Base-by-base conservation (phyloP, 2,329 filamentous ascomycete species). In the Aspergillus sergii region DNA sequence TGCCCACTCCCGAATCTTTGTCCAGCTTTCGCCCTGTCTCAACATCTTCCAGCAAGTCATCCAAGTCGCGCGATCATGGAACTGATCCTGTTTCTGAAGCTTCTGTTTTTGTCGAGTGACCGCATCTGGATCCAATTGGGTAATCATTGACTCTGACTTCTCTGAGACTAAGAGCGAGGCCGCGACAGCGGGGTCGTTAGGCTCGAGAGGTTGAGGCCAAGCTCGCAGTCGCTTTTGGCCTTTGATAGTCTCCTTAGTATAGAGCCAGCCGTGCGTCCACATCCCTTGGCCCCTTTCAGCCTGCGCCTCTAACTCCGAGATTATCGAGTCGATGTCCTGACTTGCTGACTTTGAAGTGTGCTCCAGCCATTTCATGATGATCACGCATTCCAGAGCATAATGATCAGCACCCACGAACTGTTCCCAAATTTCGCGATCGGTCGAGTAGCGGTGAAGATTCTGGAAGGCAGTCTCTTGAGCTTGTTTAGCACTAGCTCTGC, bases 31-130 rank as follows among this genome's bases (percentile, higher is more conserved):
- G n/a, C 95, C 95, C 53, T 93, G 88, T 56, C 94, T 89, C 58
- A 99, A 83, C 83, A 97, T 91, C 76, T 97, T 93, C 82, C 93
- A 98, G 78, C 92, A 95, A n/a, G 92, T 91, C 64, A 94, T 85
- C 94, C 95, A 98, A 54, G 96, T 91, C 3, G 93, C 91, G 59
- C 90, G 88, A 80, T 99, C 95, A 66, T 94, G 95, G 72, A 89
- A 94, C 68, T 93, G 89, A 73, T 99, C 95, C 71, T 94, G 88
- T 28, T 89, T 86, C 73, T 96, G 91, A 46, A 98, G 82, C 57
- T 85, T 88, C 59, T 91, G 87, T 56, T 85, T 85, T 77, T 98
- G 94, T 64, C 95, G 87, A 43, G 88, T 89, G n/a, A 89, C 84
- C 7, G 93, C 92, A 81, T 99, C 95, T 0, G 95, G 95, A 72